Percentiles rank a stretch among this genome's conserved stretches.
phyloP scores from a whole-genome alignment of 805 yeast genomes.

The Ogataea henricii region DNA sequence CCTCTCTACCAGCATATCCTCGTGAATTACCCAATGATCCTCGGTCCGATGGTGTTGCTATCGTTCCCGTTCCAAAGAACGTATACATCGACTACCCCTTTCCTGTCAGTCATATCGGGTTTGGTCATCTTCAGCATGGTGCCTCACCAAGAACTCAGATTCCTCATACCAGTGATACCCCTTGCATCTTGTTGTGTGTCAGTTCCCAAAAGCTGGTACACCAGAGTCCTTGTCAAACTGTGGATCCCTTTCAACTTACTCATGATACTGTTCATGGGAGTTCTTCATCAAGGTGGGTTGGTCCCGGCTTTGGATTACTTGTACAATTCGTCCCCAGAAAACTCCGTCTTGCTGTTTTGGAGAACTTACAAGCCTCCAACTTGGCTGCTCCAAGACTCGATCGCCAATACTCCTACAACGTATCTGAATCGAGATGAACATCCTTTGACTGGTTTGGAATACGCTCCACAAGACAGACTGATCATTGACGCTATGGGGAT shows the following conservation, averaged over 20 bases:
- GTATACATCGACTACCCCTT: slow-evolving; percentile 54
- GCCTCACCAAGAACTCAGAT: slow-evolving; percentile 95
- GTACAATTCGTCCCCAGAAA: slow-evolving; percentile 18
- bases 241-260: slow-evolving; percentile 70
- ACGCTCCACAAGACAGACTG: slow-evolving; percentile 21
- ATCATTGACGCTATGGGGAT: slow-evolving; percentile 52
- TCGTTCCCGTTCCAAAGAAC: slow-evolving; percentile 43
- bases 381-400: slow-evolving; percentile 54
- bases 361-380: slow-evolving; percentile 92
- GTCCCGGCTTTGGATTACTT: slow-evolving; percentile 59
- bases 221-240: slow-evolving; percentile 32
- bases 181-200: slow-evolving; percentile 56
- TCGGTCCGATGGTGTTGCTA: slow-evolving; percentile 71
- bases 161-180: slow-evolving; percentile 78
- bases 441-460: slow-evolving; percentile 25
- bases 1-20: slow-evolving; percentile 72
- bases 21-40: slow-evolving; percentile 72
- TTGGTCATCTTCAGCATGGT: slow-evolving; percentile 60
- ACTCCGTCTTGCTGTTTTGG: slow-evolving; percentile 76
- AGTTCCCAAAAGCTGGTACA: slow-evolving; percentile 15
- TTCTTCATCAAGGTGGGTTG: slow-evolving; percentile 89
- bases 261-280: slow-evolving; percentile 70
- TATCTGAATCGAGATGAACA: slow-evolving; percentile 26
- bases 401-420: background rate
- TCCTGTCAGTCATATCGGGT: slow-evolving; percentile 64